Evolutionary conservation across 2,329 filamentous ascomycete species (phyloP), one percentile per base, ranked within the genome.

Genomic region (Cordyceps farinosa): DNA sequence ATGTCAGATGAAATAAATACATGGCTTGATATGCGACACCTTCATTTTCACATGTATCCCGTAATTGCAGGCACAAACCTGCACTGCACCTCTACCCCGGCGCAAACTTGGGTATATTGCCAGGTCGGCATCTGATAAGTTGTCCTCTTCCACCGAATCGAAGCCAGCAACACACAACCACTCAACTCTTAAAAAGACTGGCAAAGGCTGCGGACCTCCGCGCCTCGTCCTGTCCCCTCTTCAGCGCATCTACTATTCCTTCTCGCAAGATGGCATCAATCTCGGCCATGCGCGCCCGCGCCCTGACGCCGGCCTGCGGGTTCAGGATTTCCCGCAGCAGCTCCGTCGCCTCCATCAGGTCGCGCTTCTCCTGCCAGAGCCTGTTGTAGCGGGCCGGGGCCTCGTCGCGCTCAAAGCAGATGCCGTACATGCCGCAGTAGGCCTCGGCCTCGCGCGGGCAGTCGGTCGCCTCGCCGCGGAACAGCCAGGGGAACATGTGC

Each of bases 381-480:
- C 34, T 50, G 34, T 62, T 62, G 29, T 62, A 62, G 13, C 60
- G 52, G 7, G 60, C 29, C 44, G 60, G 11, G 3, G 34, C 52
- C 54, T 51, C 66, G 36, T 58, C 58, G 5, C 65, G 55, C 42
- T 69, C 69, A 64, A 74, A 73, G 67, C 74, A 75, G 61, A 75
- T 67, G 53, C 70, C 69, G 64, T 74, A 74, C 69, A 75, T 72
- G 42, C 62, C 66, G 62, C 74, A 76, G 61, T 73, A 73, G 10
- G 70, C 64, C 55, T 70, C 67, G 67, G 68, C 72, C 67, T 74
- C 71, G 52, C 75, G 73, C 0, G 82, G 81, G 67, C 83, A 85
- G 59, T 78, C 76, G 10, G 80, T 71, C 5, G 78, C 75, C 17
- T 70, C 63, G 30, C 68, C 66, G 48, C 65, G 67, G 62, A 76